phyloP scores from a whole-genome alignment of 129 eudicot genomes.

The Tagetes patula region DNA sequence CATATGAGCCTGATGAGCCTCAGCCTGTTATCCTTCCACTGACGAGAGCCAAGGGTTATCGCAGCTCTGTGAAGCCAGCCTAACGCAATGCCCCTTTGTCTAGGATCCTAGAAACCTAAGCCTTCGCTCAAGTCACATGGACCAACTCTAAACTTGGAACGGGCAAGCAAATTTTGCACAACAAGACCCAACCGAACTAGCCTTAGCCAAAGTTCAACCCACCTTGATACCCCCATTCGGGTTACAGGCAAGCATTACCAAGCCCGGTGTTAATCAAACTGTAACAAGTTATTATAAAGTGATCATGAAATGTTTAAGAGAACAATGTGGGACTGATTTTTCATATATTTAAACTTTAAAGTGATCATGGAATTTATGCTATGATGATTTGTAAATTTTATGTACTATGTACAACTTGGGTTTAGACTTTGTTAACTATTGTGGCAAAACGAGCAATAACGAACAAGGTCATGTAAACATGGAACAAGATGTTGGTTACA shows the following conservation, averaged over 20 bases:
- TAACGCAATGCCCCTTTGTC: constrained; percentile 31
- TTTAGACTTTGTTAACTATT: no score
- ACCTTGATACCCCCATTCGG: constrained; percentile 24
- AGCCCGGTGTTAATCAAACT: neutral
- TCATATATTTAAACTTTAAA: no score
- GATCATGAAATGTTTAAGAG: fast-evolving
- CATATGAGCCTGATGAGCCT: neutral
- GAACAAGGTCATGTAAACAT: no score
- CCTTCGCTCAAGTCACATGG: constrained; percentile 24
- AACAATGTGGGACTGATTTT: neutral
- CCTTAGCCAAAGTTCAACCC: neutral
- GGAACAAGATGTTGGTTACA: no score
- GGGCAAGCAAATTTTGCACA: constrained; percentile 18
- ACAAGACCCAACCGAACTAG: neutral
- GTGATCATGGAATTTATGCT: no score
- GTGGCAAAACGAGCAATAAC: no score
- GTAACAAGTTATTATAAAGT: neutral
- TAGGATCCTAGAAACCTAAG: constrained; percentile 17
- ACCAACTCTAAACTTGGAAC: constrained; percentile 31
- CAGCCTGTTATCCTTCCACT: constrained; percentile 34
- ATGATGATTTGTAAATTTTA: no score
- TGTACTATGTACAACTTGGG: no score
- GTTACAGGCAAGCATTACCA: constrained; percentile 26
- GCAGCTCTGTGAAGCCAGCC: constrained; percentile 40
- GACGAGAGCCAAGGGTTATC: constrained; percentile 22